These are phyloP conservation scores for Halophytophthora polymorphica DNA, from an alignment of 352 stramenopile genomes.

Conservation along the genomic window DNA sequence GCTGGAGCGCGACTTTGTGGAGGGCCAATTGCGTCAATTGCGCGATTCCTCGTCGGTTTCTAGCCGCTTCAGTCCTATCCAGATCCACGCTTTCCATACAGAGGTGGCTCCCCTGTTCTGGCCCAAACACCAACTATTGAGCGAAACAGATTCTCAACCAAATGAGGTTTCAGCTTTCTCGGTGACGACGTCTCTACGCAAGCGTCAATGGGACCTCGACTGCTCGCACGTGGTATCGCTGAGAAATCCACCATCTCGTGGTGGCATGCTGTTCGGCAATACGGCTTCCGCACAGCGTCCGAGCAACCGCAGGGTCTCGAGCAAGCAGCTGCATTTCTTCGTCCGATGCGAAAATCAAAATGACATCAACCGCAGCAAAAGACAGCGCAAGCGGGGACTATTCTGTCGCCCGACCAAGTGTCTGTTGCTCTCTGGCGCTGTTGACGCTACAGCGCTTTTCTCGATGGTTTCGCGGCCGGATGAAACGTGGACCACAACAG, in stretches of 20 bases:
- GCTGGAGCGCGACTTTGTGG: slow-evolving; percentile 33
- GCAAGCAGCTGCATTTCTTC: slow-evolving; percentile 20
- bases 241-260: not conserved
- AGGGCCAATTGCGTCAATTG: slow-evolving; percentile 33
- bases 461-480: not conserved
- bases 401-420: slow-evolving; percentile 4
- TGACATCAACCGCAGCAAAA: slow-evolving; percentile 8
- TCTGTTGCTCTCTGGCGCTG: slow-evolving; percentile 13
- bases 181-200: slow-evolving; percentile 48
- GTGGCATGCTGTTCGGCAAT: not conserved
- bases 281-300: not conserved
- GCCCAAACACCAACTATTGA: not conserved
- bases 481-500: slow-evolving; percentile 10
- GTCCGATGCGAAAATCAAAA: slow-evolving; percentile 25
- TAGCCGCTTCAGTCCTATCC: slow-evolving; percentile 46
- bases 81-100: slow-evolving; percentile 42
- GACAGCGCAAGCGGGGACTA: slow-evolving; percentile 5
- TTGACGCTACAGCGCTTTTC: slow-evolving; percentile 9
- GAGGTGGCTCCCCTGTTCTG: slow-evolving; percentile 18
- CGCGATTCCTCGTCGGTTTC: slow-evolving; percentile 45
- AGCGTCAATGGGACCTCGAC: slow-evolving; percentile 34
- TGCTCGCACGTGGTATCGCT: slow-evolving; percentile 33
- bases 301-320: not conserved
- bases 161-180: slow-evolving; percentile 25
- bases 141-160: not conserved